phyloP scores from a whole-genome alignment of 2,329 filamentous ascomycete genomes.

The Sphaceloma murrayae region DNA sequence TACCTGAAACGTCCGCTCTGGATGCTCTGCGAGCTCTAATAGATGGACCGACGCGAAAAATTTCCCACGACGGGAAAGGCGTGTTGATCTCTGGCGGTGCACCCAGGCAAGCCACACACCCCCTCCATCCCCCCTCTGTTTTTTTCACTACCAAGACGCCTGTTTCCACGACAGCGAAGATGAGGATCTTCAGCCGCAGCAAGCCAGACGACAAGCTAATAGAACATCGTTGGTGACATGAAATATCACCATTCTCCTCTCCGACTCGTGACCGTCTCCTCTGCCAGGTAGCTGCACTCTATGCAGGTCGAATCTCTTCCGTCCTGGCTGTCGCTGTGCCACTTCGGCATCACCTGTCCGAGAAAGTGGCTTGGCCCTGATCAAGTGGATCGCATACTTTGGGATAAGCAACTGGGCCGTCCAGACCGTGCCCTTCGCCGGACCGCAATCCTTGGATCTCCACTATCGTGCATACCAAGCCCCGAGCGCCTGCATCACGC shows the following conservation, averaged over 20 bases:
- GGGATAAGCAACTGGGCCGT: conserved; percentile 10
- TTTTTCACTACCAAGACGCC: neutral
- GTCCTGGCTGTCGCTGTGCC: conserved; percentile 1
- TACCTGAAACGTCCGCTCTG: conserved; percentile 11
- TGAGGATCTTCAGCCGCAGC: conserved; percentile 11
- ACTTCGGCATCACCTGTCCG: conserved; percentile 13
- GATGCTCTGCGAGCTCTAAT: too few species aligned
- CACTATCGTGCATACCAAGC: conserved; percentile 11
- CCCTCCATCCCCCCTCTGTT: conserved; percentile 8
- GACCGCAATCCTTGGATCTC: neutral
- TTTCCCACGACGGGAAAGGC: conserved; percentile 5
- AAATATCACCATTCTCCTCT: neutral
- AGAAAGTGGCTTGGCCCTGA: conserved; percentile 1
- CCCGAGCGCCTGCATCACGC: conserved; percentile 10
- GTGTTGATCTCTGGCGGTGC: conserved; percentile 13
- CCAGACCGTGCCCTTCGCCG: conserved; percentile 6
- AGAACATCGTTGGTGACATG: neutral
- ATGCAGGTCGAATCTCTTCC: too few species aligned
- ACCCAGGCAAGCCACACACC: conserved; percentile 13
- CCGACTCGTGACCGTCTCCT: conserved; percentile 4
- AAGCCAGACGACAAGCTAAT: neutral
- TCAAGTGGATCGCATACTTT: conserved; percentile 2
- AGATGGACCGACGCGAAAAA: conserved; percentile 13
- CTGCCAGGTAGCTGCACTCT: too few species aligned
- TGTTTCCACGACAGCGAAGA: conserved; percentile 10